phyloP scores from a whole-genome alignment of 371 early-diverging fungal species.

The Rhizopus microsporus region DNA sequence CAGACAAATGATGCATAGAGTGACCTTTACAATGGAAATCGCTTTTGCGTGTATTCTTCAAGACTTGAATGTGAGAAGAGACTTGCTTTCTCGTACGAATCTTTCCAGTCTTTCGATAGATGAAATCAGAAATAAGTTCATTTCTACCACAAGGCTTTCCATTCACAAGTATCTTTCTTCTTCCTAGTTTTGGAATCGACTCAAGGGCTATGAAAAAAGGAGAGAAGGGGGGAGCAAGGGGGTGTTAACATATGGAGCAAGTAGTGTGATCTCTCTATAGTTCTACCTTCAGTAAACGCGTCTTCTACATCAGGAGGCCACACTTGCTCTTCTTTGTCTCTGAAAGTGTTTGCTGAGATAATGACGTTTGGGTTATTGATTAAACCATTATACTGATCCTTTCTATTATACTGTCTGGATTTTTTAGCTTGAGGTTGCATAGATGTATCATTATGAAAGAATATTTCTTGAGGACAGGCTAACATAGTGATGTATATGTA shows the following conservation, averaged over 20 bases:
- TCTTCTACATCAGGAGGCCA: constrained; percentile 69
- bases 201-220: constrained; percentile 38
- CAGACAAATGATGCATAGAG: not conserved
- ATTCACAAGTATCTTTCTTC: constrained; percentile 55
- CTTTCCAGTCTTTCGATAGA: constrained; percentile 65
- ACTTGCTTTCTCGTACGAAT: constrained; percentile 77
- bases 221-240: not conserved
- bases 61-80: constrained; percentile 79
- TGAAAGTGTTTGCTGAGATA: constrained; percentile 17
- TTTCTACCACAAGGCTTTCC: constrained; percentile 71
- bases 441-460: constrained; percentile 21
- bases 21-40: constrained; percentile 43
- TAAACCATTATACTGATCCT: constrained; percentile 21
- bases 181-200: constrained; percentile 47
- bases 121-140: constrained; percentile 77
- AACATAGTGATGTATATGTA: constrained; percentile 20
- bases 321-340: constrained; percentile 55
- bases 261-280: not conserved
- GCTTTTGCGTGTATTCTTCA: constrained; percentile 72
- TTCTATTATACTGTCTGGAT: constrained; percentile 22
- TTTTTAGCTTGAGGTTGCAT: constrained; percentile 18
- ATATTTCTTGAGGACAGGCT: constrained; percentile 35
- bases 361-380: constrained; percentile 16
- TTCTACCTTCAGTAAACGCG: constrained; percentile 64
- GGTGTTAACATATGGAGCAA: constrained; percentile 4